These are phyloP conservation scores for Tieghemiomyces parasiticus DNA, from an alignment of 192 early-diverging fungal species.

Conservation along the genomic window DNA sequence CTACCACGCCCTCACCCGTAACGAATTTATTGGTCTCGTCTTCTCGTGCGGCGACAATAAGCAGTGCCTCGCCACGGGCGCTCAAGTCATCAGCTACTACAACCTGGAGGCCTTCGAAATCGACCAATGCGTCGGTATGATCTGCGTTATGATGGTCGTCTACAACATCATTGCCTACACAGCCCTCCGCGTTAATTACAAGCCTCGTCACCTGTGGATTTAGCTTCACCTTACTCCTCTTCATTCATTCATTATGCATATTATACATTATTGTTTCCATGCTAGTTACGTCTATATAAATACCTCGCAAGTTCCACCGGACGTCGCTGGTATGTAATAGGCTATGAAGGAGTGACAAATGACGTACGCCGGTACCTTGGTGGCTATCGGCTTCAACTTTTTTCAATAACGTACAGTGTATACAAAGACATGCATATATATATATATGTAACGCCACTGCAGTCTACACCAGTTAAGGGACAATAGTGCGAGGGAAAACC, in stretches of 20 bases:
- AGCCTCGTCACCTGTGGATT: background rate
- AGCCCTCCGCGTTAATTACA: background rate
- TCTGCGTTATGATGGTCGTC: background rate
- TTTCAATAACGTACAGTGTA: background rate
- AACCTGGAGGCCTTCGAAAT: background rate
- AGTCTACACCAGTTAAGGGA: too few relatives aligned
- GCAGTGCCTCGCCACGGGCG: background rate
- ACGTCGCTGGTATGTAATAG: background rate
- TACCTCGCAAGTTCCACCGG: background rate
- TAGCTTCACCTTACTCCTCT: too few relatives aligned
- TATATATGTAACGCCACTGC: too few relatives aligned
- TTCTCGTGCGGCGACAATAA: conserved; percentile 3
- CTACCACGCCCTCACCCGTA: conserved; percentile 28
- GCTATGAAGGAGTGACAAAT: too few relatives aligned
- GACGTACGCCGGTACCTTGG: too few relatives aligned
- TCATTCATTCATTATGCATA: background rate
- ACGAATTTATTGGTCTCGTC: conserved; percentile 24
- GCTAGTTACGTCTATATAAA: background rate
- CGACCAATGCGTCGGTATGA: background rate
- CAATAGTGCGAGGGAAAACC: too few relatives aligned
- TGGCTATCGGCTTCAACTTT: background rate
- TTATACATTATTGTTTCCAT: background rate
- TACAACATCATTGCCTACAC: background rate
- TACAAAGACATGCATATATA: too few relatives aligned
- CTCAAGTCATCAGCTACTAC: background rate